phyloP scores from a whole-genome alignment of 139 green algal genomes.

The Closterium sp. region DNA sequence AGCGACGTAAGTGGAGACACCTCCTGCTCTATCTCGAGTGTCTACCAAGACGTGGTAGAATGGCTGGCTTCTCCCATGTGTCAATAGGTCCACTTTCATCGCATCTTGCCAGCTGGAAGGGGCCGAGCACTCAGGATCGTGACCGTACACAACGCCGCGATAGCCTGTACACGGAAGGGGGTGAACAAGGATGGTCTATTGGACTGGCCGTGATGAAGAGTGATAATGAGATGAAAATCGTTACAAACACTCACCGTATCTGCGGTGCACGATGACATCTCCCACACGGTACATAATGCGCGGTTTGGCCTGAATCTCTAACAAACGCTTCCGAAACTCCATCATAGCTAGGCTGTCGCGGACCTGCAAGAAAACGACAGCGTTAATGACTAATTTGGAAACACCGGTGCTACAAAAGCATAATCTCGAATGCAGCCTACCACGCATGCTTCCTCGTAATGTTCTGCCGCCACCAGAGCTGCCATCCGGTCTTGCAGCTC shows the following conservation, averaged over 20 bases:
- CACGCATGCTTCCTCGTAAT: constrained; percentile 28
- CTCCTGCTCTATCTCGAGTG: constrained; percentile 13
- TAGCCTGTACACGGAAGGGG: constrained; percentile 27
- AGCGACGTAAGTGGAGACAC: constrained; percentile 43
- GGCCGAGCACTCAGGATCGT: constrained; percentile 43
- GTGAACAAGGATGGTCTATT: background rate
- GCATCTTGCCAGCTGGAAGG: constrained; percentile 40
- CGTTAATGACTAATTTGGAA: background rate
- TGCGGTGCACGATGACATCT: constrained; percentile 46
- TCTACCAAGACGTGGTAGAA: constrained; percentile 50
- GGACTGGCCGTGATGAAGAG: background rate
- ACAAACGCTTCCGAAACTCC: constrained; percentile 39
- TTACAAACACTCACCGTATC: constrained; percentile 38
- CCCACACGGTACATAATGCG: constrained; percentile 34
- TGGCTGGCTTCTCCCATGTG: constrained; percentile 36
- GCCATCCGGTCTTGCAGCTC: constrained; percentile 8
- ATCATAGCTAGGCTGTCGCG: constrained; percentile 30
- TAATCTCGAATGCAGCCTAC: background rate
- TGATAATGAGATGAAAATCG: background rate
- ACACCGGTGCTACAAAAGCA: background rate
- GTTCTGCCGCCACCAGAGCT: constrained; percentile 7
- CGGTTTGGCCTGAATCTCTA: constrained; percentile 45
- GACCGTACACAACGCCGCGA: constrained; percentile 46
- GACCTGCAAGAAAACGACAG: constrained; percentile 22
- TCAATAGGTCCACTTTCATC: constrained; percentile 45